Base-by-base conservation (phyloP, 768 basidiomycete genomes). In the Rhizopogon salebrosus region DNA sequence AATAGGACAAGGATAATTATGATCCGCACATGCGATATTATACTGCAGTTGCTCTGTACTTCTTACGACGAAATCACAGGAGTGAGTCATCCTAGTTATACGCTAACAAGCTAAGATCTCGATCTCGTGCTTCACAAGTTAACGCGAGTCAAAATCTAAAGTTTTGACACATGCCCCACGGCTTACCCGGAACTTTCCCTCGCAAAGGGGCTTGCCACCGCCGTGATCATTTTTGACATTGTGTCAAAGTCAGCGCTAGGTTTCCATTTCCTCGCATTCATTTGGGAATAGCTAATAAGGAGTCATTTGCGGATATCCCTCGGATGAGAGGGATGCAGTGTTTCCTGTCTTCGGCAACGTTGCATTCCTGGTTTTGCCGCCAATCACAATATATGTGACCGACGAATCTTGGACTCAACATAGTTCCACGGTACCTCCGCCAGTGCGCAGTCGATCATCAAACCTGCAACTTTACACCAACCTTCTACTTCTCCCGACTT, bases 391-490 rank as follows among this genome's bases (percentile, higher is more conserved):
- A 34, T 20, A 46, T 46, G 45, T 46, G 29, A 31, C 45, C 23
- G 45, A n/a, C 45, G 22, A 22, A 20, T 18, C 45, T 34, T 34
- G 31, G 14, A 46, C 31, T 20, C 45, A 46, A 46, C 20, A 34
- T 46, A 46, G 31, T 46, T 34, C 45, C 45, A 46, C 45, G 20
- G 45, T 46, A 46, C 29, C 45, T 46, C 45, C 45, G 45, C 45
- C 45, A 46, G n/a, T n/a, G n/a, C n/a, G n/a, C n/a, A n/a, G 8
- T 46, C 20, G 35, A 34, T 22, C 22, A 34, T 34, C 31, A 34
- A 34, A 34, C 14, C 20, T 14, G 22, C 20, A 22, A 22, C 39
- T 40, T 6, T 40, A 22, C 14, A 20, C 29, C 29, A 31, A 10
- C 29, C 45, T 46, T 46, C 45, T 46, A 46, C 45, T 46, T 46